Evolutionary conservation across 768 basidiomycete genomes (phyloP).

Genomic region (Boletus bicolor): DNA sequence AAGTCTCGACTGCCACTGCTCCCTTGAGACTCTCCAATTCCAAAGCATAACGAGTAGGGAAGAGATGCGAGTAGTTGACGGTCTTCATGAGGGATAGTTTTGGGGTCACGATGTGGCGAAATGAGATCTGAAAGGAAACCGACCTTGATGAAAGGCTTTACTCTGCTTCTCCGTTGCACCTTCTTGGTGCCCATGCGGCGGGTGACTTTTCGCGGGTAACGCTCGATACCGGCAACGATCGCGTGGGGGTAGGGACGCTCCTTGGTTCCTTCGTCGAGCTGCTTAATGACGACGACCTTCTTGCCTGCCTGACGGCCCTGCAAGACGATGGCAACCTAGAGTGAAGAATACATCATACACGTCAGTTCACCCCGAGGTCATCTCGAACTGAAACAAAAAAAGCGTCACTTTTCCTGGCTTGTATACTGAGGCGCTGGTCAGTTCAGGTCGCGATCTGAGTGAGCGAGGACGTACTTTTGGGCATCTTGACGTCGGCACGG

Average conservation of each 20-base stretch:
- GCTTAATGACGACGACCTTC: constrained; percentile 99
- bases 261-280: constrained; percentile 95
- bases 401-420: constrained; percentile 84
- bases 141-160: constrained; percentile 99
- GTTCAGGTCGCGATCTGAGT: background rate
- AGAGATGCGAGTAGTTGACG: constrained; percentile 98
- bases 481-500: constrained; percentile 40
- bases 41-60: constrained; percentile 98
- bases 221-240: constrained; percentile 96
- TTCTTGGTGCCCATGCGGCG: constrained; percentile 97
- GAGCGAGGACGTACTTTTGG: constrained; percentile 33
- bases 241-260: constrained; percentile 96
- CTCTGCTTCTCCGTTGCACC: constrained; percentile 85
- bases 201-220: constrained; percentile 97
- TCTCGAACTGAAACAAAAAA: background rate
- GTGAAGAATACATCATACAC: background rate
- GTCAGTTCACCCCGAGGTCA: background rate
- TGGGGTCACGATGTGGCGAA: background rate
- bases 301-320: constrained; percentile 99
- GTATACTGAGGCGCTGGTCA: constrained; percentile 59
- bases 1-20: constrained; percentile 77
- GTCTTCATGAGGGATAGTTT: constrained; percentile 42
- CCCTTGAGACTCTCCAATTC: constrained; percentile 96
- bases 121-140: constrained; percentile 19
- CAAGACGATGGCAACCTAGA: constrained; percentile 90